Conservation (phyloP, 176 grass and related monocot genomes). For the Aegilops bicornis region DNA sequence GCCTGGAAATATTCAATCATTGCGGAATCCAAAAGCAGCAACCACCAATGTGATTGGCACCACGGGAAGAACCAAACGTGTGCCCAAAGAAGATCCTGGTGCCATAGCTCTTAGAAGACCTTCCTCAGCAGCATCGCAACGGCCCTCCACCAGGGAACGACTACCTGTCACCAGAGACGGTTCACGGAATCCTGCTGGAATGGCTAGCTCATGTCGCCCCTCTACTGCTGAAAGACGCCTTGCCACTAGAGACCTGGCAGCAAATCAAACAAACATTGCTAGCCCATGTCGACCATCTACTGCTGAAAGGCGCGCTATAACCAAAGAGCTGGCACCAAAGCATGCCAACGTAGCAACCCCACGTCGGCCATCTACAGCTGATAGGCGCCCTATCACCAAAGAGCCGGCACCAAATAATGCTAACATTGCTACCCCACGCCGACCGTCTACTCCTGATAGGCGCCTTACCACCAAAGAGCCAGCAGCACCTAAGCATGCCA, state of each 20-base stretch:
- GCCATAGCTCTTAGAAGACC: slow-evolving; percentile 34
- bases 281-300: slow-evolving; percentile 30
- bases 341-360: slow-evolving; percentile 4
- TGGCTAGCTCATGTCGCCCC: slow-evolving; percentile 30
- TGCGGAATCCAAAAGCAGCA: slow-evolving; percentile 43
- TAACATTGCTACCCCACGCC: slow-evolving; percentile 25
- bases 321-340: slow-evolving; percentile 10
- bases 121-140: slow-evolving; percentile 42
- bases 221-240: slow-evolving; percentile 34
- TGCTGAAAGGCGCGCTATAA: slow-evolving; percentile 35
- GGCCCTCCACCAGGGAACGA: slow-evolving; percentile 22
- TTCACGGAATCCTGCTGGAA: slow-evolving; percentile 24
- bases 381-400: slow-evolving; percentile 33
- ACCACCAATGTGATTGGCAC: slow-evolving; percentile 17
- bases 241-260: slow-evolving; percentile 22
- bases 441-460: slow-evolving; percentile 45
- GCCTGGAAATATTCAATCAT: slow-evolving; percentile 38
- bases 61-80: slow-evolving; percentile 31
- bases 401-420: slow-evolving; percentile 8
- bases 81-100: slow-evolving; percentile 26
- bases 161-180: slow-evolving; percentile 32
- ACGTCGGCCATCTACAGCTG: slow-evolving; percentile 28
- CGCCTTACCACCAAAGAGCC: neutral
- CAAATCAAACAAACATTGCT: slow-evolving; percentile 40
- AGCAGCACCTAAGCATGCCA: slow-evolving; percentile 6